phyloP scores from a whole-genome alignment of 2,329 filamentous ascomycete genomes.

The Ilyonectria sp. region DNA sequence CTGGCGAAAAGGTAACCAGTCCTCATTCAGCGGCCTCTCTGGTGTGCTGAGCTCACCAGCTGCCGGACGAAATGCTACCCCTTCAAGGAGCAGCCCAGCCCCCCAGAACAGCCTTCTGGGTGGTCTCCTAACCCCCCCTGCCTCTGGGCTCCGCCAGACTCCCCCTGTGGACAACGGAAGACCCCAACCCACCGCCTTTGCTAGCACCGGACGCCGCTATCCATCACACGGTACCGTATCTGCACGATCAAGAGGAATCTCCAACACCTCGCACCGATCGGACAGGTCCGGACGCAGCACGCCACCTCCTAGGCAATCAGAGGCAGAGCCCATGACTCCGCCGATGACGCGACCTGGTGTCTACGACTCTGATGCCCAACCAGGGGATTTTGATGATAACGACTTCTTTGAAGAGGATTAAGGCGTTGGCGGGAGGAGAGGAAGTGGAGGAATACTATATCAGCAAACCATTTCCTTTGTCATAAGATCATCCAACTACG shows the following conservation, averaged over 20 bases:
- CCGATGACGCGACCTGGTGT: conserved; percentile 72
- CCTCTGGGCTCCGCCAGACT: conserved; percentile 78
- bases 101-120: conserved; percentile 76
- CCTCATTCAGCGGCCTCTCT: conserved; percentile 64
- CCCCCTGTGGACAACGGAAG: conserved; percentile 58
- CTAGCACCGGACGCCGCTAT: conserved; percentile 71
- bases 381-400: conserved; percentile 72
- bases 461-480: conserved; percentile 48
- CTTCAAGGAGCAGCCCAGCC: conserved; percentile 69
- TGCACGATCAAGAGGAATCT: conserved; percentile 47
- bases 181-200: conserved; percentile 73
- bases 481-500: conserved; percentile 43
- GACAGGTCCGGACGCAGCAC: conserved; percentile 47
- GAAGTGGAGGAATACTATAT: conserved; percentile 28
- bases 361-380: conserved; percentile 74
- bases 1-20: conserved; percentile 83
- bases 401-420: conserved; percentile 70
- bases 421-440: conserved; percentile 26
- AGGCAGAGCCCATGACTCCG: conserved; percentile 67
- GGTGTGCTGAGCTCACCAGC: conserved; percentile 62
- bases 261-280: conserved; percentile 49
- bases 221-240: conserved; percentile 59
- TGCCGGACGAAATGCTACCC: conserved; percentile 64
- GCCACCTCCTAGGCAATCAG: conserved; percentile 57
- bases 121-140: conserved; percentile 91